These are phyloP conservation scores for Physcia stellaris DNA, from an alignment of 495 filamentous ascomycete genomes.

Conservation along the genomic window DNA sequence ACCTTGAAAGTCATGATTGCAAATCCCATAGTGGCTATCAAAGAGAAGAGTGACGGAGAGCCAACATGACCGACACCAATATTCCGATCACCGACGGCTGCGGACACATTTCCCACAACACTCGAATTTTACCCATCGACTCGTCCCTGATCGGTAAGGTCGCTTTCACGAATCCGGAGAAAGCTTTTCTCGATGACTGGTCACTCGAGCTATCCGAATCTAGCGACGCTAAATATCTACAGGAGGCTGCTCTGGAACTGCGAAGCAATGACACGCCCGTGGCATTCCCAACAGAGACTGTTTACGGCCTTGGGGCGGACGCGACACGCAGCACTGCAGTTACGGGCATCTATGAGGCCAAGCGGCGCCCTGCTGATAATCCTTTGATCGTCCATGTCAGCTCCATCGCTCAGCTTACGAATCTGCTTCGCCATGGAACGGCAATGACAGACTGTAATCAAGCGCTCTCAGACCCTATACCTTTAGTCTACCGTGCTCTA, in stretches of 20 bases:
- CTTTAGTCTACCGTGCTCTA: constrained; percentile 66
- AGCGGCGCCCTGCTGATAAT: constrained; percentile 84
- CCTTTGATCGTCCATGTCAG: constrained; percentile 87
- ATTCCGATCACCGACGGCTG: too few relatives aligned
- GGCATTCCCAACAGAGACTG: constrained; percentile 95
- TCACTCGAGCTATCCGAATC: constrained; percentile 4
- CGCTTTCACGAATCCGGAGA: constrained; percentile 8
- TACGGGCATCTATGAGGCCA: constrained; percentile 80
- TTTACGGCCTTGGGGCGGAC: constrained; percentile 92
- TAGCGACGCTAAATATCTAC: constrained; percentile 10
- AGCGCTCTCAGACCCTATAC: constrained; percentile 37
- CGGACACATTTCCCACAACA: constrained; percentile 1
- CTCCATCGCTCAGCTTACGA: constrained; percentile 64
- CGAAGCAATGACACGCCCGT: constrained; percentile 57
- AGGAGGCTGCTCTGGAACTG: constrained; percentile 24
- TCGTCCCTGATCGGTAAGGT: constrained; percentile 11
- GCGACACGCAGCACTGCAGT: constrained; percentile 76
- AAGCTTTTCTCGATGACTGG: constrained; percentile 15
- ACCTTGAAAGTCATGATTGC: too few relatives aligned
- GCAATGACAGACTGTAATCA: constrained; percentile 7
- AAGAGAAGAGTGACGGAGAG: too few relatives aligned
- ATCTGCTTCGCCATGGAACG: constrained; percentile 35
- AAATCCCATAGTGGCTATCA: too few relatives aligned
- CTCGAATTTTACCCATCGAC: constrained; percentile 10
- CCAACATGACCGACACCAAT: too few relatives aligned